phyloP scores from a whole-genome alignment of 345 rosid species.

The Eucalyptus sp. region DNA sequence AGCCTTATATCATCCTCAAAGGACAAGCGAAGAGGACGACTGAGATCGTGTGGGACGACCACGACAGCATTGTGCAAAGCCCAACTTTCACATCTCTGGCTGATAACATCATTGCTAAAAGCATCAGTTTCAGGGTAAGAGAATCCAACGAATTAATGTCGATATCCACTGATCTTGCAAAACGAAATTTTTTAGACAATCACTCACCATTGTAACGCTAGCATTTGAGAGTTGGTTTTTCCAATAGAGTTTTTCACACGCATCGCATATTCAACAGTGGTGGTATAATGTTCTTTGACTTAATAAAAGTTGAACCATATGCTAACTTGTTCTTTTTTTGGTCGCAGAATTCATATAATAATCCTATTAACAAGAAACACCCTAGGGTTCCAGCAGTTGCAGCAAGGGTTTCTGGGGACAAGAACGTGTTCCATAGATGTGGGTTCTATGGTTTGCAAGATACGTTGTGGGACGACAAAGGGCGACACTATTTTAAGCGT shows the following conservation, averaged over 20 bases:
- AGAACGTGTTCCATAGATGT: conserved; percentile 12
- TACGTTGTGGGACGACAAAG: conserved; percentile 24
- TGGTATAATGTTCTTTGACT: not conserved
- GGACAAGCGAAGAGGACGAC: conserved; percentile 48
- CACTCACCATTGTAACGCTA: not conserved
- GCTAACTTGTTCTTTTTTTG: not conserved
- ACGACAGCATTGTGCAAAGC: conserved; percentile 19
- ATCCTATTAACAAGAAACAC: not conserved
- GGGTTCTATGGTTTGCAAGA: conserved; percentile 30
- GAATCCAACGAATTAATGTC: not conserved
- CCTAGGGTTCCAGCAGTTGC: conserved; percentile 15
- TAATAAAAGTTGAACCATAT: not conserved
- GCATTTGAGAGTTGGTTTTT: not conserved
- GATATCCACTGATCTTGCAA: not conserved
- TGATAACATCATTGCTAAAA: conserved; percentile 34
- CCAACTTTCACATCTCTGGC: conserved; percentile 58
- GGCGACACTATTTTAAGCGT: conserved; percentile 17
- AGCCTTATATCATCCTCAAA: conserved; percentile 44
- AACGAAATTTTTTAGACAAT: not conserved
- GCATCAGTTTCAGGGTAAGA: conserved; percentile 42
- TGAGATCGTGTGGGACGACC: conserved; percentile 59
- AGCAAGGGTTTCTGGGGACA: conserved; percentile 22
- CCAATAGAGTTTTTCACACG: not conserved
- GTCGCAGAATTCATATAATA: conserved; percentile 27
- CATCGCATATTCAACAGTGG: not conserved